Percentiles rank a stretch among this genome's conserved stretches.
These are phyloP conservation scores for Penicillium crystallinum DNA, from an alignment of 495 filamentous ascomycete species.

Conservation along the genomic window DNA sequence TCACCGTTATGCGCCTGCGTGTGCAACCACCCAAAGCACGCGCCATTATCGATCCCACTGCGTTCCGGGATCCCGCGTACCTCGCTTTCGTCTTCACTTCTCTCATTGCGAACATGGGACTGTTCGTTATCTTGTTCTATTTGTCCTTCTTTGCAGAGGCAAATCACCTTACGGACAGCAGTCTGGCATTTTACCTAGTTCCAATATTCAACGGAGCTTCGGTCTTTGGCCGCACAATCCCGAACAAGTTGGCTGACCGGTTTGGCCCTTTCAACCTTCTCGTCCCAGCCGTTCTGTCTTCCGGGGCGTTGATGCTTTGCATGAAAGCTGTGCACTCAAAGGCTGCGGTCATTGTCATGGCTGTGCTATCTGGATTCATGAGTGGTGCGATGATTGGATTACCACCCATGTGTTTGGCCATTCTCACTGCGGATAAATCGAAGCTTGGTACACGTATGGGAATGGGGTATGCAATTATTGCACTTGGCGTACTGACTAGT, in stretches of 20 bases:
- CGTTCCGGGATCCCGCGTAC: conserved; percentile 30
- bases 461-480: conserved; percentile 11
- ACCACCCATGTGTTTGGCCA: neutral
- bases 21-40: conserved; percentile 11
- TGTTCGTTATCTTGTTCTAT: conserved; percentile 34
- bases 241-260: conserved; percentile 32
- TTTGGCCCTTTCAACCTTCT: conserved; percentile 35
- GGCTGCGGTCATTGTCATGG: conserved; percentile 30
- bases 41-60: conserved; percentile 22
- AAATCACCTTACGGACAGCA: neutral
- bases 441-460: conserved; percentile 31
- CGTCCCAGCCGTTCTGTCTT: conserved; percentile 21
- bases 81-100: conserved; percentile 22
- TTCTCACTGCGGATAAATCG: conserved; percentile 6
- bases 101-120: conserved; percentile 24
- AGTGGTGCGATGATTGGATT: conserved; percentile 3
- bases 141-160: conserved; percentile 15
- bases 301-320: conserved; percentile 23
- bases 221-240: conserved; percentile 34
- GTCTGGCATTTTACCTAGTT: conserved; percentile 35
- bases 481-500: neutral
- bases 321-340: conserved; percentile 27
- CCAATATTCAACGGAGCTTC: conserved; percentile 39
- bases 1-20: conserved; percentile 38
- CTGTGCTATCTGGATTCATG: conserved; percentile 11